Conservation (phyloP, 73 alveolate genomes). For the Paramecium tetraurelia region DNA sequence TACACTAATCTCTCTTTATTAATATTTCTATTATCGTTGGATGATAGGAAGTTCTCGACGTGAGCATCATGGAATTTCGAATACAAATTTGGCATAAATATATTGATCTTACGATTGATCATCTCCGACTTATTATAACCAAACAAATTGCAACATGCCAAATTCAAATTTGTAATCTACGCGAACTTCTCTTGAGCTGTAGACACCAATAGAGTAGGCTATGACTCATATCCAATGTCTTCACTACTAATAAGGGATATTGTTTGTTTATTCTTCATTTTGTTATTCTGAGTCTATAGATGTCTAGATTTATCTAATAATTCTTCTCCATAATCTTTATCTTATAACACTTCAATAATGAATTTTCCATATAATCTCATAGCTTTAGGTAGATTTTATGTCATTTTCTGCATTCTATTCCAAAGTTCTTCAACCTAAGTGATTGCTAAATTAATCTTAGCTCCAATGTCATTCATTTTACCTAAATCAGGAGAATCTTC, state of each 20-base stretch:
- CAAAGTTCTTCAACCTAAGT: constrained; percentile 61
- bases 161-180: constrained; percentile 41
- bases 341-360: constrained; percentile 52
- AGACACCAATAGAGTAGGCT: constrained; percentile 48
- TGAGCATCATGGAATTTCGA: constrained; percentile 52
- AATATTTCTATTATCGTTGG: constrained; percentile 42
- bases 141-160: constrained; percentile 53
- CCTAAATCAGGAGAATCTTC: constrained; percentile 66
- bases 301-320: constrained; percentile 56
- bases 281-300: constrained; percentile 21
- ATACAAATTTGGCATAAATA: constrained; percentile 58
- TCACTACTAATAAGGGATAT: constrained; percentile 4
- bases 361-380: constrained; percentile 65
- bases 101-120: constrained; percentile 52
- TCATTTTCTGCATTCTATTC: constrained; percentile 54
- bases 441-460: constrained; percentile 51
- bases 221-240: constrained; percentile 55
- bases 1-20: constrained; percentile 52
- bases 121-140: constrained; percentile 56
- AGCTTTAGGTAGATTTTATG: constrained; percentile 54
- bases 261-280: constrained; percentile 30
- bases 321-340: constrained; percentile 59
- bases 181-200: constrained; percentile 58
- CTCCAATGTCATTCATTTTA: constrained; percentile 61
- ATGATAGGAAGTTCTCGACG: constrained; percentile 33